Base-by-base conservation (phyloP, 345 rosid species). In the Crucihimalaya himalaica region DNA sequence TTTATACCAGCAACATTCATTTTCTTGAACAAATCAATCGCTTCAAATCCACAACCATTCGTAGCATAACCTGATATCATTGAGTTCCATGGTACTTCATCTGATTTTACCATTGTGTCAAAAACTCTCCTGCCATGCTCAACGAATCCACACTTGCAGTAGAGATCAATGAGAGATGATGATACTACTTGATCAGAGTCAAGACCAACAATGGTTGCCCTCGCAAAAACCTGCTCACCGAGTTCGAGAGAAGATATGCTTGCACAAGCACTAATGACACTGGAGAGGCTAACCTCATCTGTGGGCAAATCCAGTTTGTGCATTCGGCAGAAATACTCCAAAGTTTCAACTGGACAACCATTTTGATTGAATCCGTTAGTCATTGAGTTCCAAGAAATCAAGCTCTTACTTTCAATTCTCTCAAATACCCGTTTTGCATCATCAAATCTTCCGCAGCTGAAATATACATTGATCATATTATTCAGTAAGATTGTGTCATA, bases 301-400 rank as follows among this genome's bases (percentile, higher is more conserved):
- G 85, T 84, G 51, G 79, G 81, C 76, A 88, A 43, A 65, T 76
- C 81, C 18, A 84, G 62, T 61, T 69, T 68, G 79, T 86, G 89
- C 97, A 93, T 91, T 81, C 79, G 66, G 61, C 78, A 58, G 60
- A 93, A 89, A 63, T 80, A 72, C 80, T 89, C 72, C 77, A 91
- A 74, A 32, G 94, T 89, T 71, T 91, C 92, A 52, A 80, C 55
- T 3, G 92, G 82, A 76, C 80, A 86, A 69, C 96, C 89, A 59
- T 93, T 93, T 80, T 86, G 90, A 73, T 84, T 79, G 15, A 89
- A 84, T 64, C 91, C 98, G 46, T 80, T 84, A 1, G 84, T 81
- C 87, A 91, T 91, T 21, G 98, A 88, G 79, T 93, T 93, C 97
- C 97, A 93, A 9, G 98, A 91, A 66, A 91, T 83, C 84, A 89